Evolutionary conservation across 495 filamentous ascomycete species (phyloP), one percentile per base, ranked within the genome.

Genomic region (Darksidea phi): DNA sequence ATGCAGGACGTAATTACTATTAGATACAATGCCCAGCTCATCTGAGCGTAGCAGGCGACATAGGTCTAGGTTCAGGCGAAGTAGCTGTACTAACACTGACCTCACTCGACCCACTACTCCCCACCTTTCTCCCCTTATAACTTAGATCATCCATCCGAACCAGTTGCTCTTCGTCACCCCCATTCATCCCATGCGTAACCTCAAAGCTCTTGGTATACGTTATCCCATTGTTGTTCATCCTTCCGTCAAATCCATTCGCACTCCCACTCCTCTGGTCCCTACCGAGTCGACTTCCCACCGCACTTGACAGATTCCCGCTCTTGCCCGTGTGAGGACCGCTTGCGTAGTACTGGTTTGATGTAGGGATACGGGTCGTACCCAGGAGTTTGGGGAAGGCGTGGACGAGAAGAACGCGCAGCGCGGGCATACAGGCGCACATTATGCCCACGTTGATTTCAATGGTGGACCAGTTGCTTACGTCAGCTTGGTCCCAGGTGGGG

Each of bases 401-500:
- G 45, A 61, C 58, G 28, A 66, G 58, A 2, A 66, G 28, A 32
- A 56, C 52, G 36, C 62, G 56, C 15, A 73, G 56, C 15, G 68
- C 38, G 12, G 73, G 72, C 64, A 74, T 70, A 54, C 73, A 75
- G 2, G 71, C 69, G 37, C 71, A 73, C 15, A 75, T 71, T 48
- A 75, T 67, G 17, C 63, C 67, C 17, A 72, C 63, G 50, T 75
- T 66, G 57, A 71, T 50, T 49, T 75, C 73, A 26, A 75, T 54
- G 10, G 56, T 55, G 15, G 54, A 62, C 71, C 71, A 73, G 45
- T 61, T 42, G 15, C 38, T 61, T 0, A 70, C 54, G 41, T 46
- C 59, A 42, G 52, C 59, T 54, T 71, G 60, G 48, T 65, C 57
- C 67, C 68, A 71, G 20, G 67, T 71, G 1, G 64, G 61, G 28